phyloP scores from a whole-genome alignment of 192 early-diverging fungal genomes.

The Kickxella alabastrina region DNA sequence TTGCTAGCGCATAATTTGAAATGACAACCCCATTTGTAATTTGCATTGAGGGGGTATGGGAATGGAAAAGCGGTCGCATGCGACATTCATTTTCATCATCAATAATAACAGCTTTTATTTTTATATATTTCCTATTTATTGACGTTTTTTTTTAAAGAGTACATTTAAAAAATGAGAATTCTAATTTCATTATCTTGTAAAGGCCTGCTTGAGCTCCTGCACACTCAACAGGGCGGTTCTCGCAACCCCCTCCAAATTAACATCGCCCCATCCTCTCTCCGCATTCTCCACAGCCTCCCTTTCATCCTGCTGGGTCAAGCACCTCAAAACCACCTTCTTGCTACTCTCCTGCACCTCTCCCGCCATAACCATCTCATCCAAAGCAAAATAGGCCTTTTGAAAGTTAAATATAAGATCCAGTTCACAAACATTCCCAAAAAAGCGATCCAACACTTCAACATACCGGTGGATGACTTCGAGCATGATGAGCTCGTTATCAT shows the following conservation, averaged over 20 bases:
- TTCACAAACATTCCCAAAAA: slow-evolving; percentile 95
- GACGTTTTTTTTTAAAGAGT: too few relatives aligned
- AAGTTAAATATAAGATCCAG: slow-evolving; percentile 99
- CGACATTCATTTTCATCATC: too few relatives aligned
- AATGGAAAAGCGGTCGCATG: too few relatives aligned
- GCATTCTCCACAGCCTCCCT: slow-evolving; percentile 71
- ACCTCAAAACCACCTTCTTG: slow-evolving; percentile 72
- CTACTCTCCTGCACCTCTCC: slow-evolving; percentile 94
- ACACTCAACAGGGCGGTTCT: slow-evolving; percentile 44
- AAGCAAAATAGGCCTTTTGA: slow-evolving; percentile 83
- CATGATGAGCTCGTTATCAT: slow-evolving; percentile 92
- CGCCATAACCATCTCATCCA: slow-evolving; percentile 85
- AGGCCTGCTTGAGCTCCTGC: slow-evolving; percentile 44
- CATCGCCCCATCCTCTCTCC: slow-evolving; percentile 58
- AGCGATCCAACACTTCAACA: slow-evolving; percentile 95
- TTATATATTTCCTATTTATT: too few relatives aligned
- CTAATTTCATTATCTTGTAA: slow-evolving; percentile 37
- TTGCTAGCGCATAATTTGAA: too few relatives aligned
- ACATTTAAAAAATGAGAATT: too few relatives aligned
- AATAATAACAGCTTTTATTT: too few relatives aligned
- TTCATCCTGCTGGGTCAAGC: slow-evolving; percentile 71
- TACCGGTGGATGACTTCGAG: slow-evolving; percentile 98
- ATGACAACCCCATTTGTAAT: too few relatives aligned
- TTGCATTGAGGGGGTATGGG: too few relatives aligned
- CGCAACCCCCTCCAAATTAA: slow-evolving; percentile 51